Conservation (phyloP, 495 filamentous ascomycete species). For the Friedmanniomyces simplex region DNA sequence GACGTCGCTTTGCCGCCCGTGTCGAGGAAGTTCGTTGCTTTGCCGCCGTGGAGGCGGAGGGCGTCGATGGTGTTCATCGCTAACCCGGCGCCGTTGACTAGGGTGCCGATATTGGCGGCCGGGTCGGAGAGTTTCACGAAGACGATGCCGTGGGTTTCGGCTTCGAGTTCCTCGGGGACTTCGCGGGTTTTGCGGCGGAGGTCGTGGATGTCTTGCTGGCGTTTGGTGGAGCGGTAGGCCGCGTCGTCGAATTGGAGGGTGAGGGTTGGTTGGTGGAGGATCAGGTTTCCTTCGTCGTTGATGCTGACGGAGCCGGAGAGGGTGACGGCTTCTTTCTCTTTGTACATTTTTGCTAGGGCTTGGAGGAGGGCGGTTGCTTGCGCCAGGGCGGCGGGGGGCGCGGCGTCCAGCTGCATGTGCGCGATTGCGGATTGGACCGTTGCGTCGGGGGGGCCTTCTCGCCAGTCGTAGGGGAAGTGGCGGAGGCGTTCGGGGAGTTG, state of each 20-base stretch:
- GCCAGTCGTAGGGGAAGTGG: conserved; percentile 56
- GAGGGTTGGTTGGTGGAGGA: conserved; percentile 32
- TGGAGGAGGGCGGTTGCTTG: conserved; percentile 39
- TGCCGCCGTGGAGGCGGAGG: conserved; percentile 52
- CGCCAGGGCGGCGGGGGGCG: conserved; percentile 28
- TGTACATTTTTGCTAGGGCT: conserved; percentile 50
- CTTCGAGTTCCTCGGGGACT: conserved; percentile 51
- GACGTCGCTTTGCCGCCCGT: conserved; percentile 83
- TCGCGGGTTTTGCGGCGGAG: conserved; percentile 43
- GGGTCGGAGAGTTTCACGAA: conserved; percentile 45
- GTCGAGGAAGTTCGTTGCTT: conserved; percentile 66
- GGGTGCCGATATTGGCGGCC: conserved; percentile 52
- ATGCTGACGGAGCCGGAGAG: conserved; percentile 18
- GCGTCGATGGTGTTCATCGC: conserved; percentile 90
- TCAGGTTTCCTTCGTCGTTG: not conserved
- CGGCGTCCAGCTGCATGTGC: conserved; percentile 42
- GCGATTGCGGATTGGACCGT: conserved; percentile 37
- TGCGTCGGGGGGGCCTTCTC: conserved; percentile 25
- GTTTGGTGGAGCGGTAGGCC: conserved; percentile 52
- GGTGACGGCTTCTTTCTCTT: conserved; percentile 54
- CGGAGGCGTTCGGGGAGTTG: conserved; percentile 31
- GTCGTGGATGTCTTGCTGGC: conserved; percentile 55
- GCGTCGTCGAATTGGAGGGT: conserved; percentile 72
- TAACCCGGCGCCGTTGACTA: conserved; percentile 81
- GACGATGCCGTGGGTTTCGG: conserved; percentile 62